Percentiles rank a stretch among this genome's conserved stretches.
These are phyloP conservation scores for Aspergillus homomorphus DNA, from an alignment of 495 filamentous ascomycete species.

Conservation along the genomic window DNA sequence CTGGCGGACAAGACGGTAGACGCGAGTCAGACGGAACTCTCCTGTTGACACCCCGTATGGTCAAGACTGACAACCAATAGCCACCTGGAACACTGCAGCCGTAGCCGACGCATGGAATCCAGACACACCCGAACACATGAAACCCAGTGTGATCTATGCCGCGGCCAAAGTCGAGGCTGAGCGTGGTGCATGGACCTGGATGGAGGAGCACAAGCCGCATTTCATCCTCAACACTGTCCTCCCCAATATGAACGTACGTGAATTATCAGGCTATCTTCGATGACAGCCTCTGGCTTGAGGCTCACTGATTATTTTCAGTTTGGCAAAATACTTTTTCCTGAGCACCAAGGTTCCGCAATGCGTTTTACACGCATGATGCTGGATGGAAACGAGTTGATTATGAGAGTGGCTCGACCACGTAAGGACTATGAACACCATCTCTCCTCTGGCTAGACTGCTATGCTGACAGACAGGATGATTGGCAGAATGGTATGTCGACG, in stretches of 20 bases:
- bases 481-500: constrained; percentile 44
- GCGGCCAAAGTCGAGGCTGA: constrained; percentile 51
- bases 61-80: constrained; percentile 1
- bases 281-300: neutral
- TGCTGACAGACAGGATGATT: neutral
- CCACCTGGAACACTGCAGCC: constrained; percentile 49
- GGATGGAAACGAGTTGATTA: neutral
- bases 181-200: constrained; percentile 50
- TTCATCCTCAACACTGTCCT: constrained; percentile 51
- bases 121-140: constrained; percentile 27
- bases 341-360: neutral
- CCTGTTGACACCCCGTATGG: neutral
- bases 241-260: constrained; percentile 35
- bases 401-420: constrained; percentile 15
- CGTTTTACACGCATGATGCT: neutral
- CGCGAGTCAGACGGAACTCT: neutral
- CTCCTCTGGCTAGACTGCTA: neutral
- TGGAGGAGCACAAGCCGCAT: constrained; percentile 41
- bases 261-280: neutral
- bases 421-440: neutral
- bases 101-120: constrained; percentile 26
- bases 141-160: constrained; percentile 30
- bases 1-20: neutral
- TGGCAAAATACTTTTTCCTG: neutral
- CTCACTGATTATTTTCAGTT: neutral